Evolutionary conservation across 164 flowering plant genomes (phyloP).

Genomic region (Platanus orientalis): DNA sequence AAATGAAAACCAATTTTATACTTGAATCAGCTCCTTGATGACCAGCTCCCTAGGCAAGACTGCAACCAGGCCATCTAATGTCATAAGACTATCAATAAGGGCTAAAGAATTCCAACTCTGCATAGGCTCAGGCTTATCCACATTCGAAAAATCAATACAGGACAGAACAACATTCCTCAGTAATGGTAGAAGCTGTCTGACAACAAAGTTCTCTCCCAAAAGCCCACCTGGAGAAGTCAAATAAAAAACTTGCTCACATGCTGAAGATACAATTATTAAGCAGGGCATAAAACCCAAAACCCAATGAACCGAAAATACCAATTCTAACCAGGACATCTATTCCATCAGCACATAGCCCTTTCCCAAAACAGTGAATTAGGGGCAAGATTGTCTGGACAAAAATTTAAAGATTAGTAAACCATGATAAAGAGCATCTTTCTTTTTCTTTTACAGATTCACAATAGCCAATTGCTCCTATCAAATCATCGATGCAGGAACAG

Average conservation of each 20-base stretch:
- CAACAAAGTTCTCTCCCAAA: constrained; percentile 68
- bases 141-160: constrained; percentile 47
- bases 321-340: constrained; percentile 92
- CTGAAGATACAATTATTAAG: constrained; percentile 13
- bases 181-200: constrained; percentile 72
- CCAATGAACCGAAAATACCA: constrained; percentile 49
- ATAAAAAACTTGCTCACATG: constrained; percentile 14
- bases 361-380: constrained; percentile 81
- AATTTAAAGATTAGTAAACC: constrained; percentile 18
- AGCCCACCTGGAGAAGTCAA: constrained; percentile 61
- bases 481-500: constrained; percentile 9
- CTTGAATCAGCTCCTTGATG: constrained; percentile 77
- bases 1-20: constrained; percentile 23
- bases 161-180: constrained; percentile 54
- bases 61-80: constrained; percentile 65
- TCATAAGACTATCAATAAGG: constrained; percentile 59
- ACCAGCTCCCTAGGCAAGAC: constrained; percentile 53
- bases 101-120: constrained; percentile 82
- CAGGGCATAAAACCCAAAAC: constrained; percentile 10
- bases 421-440: neutral
- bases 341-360: constrained; percentile 84
- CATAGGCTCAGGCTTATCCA: constrained; percentile 73
- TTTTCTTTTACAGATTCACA: no score
- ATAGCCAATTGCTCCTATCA: neutral
- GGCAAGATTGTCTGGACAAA: constrained; percentile 82